These are phyloP conservation scores for Yarrowia phangngaensis DNA, from an alignment of 805 yeast species.

Conservation along the genomic window DNA sequence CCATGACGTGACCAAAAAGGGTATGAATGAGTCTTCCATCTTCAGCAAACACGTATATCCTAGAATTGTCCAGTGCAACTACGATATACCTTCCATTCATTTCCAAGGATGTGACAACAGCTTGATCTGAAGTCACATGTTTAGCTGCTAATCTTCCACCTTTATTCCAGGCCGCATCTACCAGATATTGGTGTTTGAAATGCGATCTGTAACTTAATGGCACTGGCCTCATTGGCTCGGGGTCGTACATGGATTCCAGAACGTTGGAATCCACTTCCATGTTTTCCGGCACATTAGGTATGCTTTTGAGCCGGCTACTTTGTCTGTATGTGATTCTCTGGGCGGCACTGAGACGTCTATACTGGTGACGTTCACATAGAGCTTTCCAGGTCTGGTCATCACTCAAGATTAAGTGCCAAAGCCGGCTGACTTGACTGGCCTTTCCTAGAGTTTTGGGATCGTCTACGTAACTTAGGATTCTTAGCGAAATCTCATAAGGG, in stretches of 20 bases:
- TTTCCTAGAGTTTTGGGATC: conserved; percentile 79
- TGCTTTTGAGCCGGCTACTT: conserved; percentile 8
- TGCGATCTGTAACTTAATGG: conserved; percentile 42
- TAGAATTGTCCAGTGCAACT: conserved; percentile 45
- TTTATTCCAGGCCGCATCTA: conserved; percentile 42
- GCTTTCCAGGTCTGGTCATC: conserved; percentile 46
- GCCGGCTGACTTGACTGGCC: conserved; percentile 85
- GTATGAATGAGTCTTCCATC: conserved; percentile 59
- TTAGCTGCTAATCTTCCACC: conserved; percentile 44
- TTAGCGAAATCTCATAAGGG: conserved; percentile 79
- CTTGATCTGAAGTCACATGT: conserved; percentile 40
- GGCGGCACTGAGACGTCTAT: conserved; percentile 40
- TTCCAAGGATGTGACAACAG: conserved; percentile 43
- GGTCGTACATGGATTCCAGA: conserved; percentile 38
- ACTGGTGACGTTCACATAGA: conserved; percentile 41
- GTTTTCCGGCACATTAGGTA: conserved; percentile 16
- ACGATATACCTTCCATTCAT: conserved; percentile 41
- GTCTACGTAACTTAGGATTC: conserved; percentile 78
- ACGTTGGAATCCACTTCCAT: conserved; percentile 30
- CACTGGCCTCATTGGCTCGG: conserved; percentile 35
- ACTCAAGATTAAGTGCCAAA: conserved; percentile 54
- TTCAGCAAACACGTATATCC: conserved; percentile 43
- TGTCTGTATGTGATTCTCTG: conserved; percentile 24
- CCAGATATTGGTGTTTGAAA: conserved; percentile 43
- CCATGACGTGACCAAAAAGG: conserved; percentile 95